Base-by-base conservation (phyloP, 2,329 filamentous ascomycete genomes). In the Aspergillus piperis region DNA sequence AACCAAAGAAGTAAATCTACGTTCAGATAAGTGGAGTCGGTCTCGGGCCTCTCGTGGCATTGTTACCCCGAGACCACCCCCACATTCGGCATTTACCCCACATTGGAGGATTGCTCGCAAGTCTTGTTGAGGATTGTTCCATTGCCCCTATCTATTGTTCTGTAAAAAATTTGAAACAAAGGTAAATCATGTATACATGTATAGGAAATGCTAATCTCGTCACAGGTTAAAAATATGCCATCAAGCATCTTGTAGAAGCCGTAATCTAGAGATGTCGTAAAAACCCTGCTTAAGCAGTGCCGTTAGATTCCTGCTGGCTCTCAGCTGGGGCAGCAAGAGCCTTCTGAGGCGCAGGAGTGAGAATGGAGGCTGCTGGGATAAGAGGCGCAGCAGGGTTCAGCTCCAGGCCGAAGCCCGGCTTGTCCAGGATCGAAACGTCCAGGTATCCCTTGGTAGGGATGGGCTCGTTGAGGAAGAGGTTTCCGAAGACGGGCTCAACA, bases 401-500 rank as follows among this genome's bases (percentile, higher is more conserved):
- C 61, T 93, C 92, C 54, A 97, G 82, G 4, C 93, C 93, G 71
- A 97, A 97, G 0, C 93, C 93, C 4, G 93, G 93, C 82, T 90
- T 92, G 75, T 97, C 91, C 59, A 97, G 82, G 58, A 91, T 87
- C 17, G 87, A 86, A 3, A 92, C 85, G 63, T 92, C 90, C 53
- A 97, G 82, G 76, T 87, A 96, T 0, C 93, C 93, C 69, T 92
- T 88, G 11, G 83, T 86, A 1, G 92, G 92, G 62, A 97, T 94
- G 5, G 92, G 92, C 80, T 97, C 93, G 75, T 96, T 92, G 38
- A 90, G 71, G 78, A 96, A 97, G 54, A 97, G 82, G 69, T 96
- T 90, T 38, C 93, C 93, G 76, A 97, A 97, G 6, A 97, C 93
- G 2, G 93, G 93, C 63, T 94, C 80, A 17, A 97, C 93, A 63